Evolutionary conservation across 2,329 filamentous ascomycete species (phyloP).

Genomic region (Pseudogymnoascus sp.): DNA sequence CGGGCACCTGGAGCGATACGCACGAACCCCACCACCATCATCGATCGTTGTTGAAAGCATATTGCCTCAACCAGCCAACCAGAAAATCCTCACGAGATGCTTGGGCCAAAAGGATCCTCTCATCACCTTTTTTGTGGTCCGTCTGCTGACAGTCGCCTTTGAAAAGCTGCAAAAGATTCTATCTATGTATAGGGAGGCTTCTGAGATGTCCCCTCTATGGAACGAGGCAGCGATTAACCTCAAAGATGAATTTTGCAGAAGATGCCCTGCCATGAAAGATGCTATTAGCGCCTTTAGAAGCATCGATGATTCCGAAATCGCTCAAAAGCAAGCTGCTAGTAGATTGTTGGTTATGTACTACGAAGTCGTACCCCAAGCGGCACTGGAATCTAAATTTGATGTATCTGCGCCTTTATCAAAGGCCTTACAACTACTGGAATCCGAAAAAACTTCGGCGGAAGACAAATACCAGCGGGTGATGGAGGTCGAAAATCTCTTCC

Average conservation of each 20-base stretch:
- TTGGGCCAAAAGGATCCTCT: constrained; percentile 70
- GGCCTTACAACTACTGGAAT: constrained; percentile 54
- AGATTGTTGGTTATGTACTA: constrained; percentile 79
- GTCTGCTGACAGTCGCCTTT: constrained; percentile 69
- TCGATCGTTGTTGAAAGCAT: constrained; percentile 78
- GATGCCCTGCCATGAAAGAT: constrained; percentile 75
- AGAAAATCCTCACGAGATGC: constrained; percentile 71
- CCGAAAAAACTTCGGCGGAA: constrained; percentile 33
- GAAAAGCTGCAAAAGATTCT: constrained; percentile 57
- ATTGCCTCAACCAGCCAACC: constrained; percentile 71
- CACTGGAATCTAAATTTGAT: constrained; percentile 79
- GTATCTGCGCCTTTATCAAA: constrained; percentile 68
- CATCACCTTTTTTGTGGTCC: constrained; percentile 74
- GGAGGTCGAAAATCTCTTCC: constrained; percentile 73
- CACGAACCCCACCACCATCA: constrained; percentile 65
- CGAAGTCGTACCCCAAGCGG: constrained; percentile 68
- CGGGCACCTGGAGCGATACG: constrained; percentile 55
- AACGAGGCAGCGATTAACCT: constrained; percentile 59
- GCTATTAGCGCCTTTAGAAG: constrained; percentile 66
- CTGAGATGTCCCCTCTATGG: constrained; percentile 48
- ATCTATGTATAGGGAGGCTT: constrained; percentile 34
- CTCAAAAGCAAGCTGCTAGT: constrained; percentile 72
- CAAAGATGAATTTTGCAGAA: constrained; percentile 64
- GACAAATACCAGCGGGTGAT: constrained; percentile 53
- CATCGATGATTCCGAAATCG: constrained; percentile 56